Base-by-base conservation (phyloP, 768 basidiomycete species). In the Lyophyllum semitale region DNA sequence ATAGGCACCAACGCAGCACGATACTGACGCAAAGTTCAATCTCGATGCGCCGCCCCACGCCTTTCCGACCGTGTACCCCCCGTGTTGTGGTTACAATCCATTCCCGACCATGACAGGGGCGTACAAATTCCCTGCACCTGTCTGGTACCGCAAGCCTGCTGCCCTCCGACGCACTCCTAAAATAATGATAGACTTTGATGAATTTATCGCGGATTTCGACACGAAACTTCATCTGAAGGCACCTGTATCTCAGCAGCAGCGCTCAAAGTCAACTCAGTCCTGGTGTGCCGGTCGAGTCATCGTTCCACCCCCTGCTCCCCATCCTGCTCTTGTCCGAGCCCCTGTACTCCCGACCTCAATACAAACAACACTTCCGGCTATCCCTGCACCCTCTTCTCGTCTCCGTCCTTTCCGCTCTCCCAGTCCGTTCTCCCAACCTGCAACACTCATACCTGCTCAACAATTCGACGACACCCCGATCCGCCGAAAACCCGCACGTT, bases 71-170 rank as follows among this genome's bases (percentile, higher is more conserved):
- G n/a, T 48, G 3, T 66, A 63, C 33, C 33, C 38, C 3, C 55
- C 32, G 1, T 11, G 46, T 38, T 52, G 51, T 30, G 22, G 44
- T 13, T 48, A 59, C 3, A 27, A 51, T 15, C 46, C 57, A 1
- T 64, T 67, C 47, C 56, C 55, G 1, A 49, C 8, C 8, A 47
- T 49, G 23, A 26, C 49, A 18, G 52, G 58, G 0, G 20, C 50
- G 8, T 66, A 58, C 32, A 63, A 48, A 9, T 72, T 74, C 42
- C 60, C 72, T 8, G n/a, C 65, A 0, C 70, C 73, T 8, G 12
- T 49, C 5, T 77, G 76, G 76, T 35, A 40, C 42, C 71, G 75
- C 11, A 64, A 47, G 41, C 65, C 71, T 13, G 49, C 69, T 3
- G 43, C 46, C 1, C 32, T 13, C 23, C 9, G 25, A 6, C 41